These are phyloP conservation scores for Gastrolobium villosum DNA, from an alignment of 306 rosid genomes.

Conservation along the genomic window DNA sequence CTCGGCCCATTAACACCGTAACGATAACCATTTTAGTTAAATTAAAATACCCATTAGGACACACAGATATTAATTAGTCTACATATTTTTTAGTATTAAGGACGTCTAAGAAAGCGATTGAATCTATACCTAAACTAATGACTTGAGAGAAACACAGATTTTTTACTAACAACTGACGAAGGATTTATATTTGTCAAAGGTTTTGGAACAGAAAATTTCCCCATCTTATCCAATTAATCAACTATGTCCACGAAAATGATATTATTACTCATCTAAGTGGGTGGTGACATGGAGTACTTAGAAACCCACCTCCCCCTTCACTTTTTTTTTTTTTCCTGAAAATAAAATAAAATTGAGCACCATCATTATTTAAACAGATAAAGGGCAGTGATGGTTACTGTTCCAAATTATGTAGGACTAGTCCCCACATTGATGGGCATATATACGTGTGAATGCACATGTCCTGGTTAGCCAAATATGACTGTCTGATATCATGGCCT, in stretches of 20 bases:
- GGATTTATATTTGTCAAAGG: not conserved
- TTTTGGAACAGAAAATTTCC: not conserved
- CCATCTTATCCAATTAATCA: constrained; percentile 23
- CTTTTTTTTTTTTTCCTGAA: not conserved
- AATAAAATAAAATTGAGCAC: constrained; percentile 38
- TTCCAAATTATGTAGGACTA: constrained; percentile 40
- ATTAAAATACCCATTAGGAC: not conserved
- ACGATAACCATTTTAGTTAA: no score
- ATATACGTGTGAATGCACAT: constrained; percentile 52
- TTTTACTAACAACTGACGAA: not conserved
- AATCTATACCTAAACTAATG: not conserved
- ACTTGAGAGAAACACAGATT: not conserved
- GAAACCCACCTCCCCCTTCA: not conserved
- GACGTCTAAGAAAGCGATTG: not conserved
- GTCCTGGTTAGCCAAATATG: constrained; percentile 4
- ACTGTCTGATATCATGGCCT: constrained; percentile 12
- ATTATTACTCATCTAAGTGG: constrained; percentile 26
- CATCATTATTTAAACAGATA: constrained; percentile 43
- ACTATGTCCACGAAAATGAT: constrained; percentile 25
- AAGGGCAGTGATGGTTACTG: constrained; percentile 39
- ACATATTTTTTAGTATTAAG: not conserved
- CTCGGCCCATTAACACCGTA: no score
- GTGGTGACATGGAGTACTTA: constrained; percentile 29
- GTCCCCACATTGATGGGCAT: constrained; percentile 47
- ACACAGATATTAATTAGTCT: not conserved